phyloP scores from a whole-genome alignment of 2,329 filamentous ascomycete species.

The Phaeosphaeriaceae sp. region DNA sequence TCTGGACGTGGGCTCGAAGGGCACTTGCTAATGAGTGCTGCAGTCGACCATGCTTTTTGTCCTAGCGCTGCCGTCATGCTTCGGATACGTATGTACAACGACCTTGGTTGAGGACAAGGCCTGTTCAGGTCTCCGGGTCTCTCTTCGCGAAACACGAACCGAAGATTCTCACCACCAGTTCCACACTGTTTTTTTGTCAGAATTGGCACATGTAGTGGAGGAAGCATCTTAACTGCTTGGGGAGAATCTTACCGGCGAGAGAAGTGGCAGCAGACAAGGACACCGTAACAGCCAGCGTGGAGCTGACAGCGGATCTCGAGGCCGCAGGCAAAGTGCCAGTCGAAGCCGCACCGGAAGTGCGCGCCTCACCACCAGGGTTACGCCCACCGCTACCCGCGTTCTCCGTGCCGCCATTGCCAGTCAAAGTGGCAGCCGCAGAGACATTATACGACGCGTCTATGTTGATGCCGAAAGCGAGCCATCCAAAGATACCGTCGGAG shows the following conservation, averaged over 20 bases:
- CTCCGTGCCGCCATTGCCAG: conserved; percentile 36
- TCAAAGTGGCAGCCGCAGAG: conserved; percentile 34
- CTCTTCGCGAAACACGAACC: too few relatives aligned
- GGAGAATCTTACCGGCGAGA: conserved; percentile 2
- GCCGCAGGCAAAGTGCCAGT: conserved; percentile 7
- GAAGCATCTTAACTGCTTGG: neutral
- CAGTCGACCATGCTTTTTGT: neutral
- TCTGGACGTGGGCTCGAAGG: too few relatives aligned
- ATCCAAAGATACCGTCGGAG: conserved; percentile 41
- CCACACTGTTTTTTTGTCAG: conserved; percentile 8
- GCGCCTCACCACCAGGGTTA: conserved; percentile 17
- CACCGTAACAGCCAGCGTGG: conserved; percentile 9
- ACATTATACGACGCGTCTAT: conserved; percentile 30
- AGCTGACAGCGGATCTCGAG: conserved; percentile 6
- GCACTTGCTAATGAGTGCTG: neutral
- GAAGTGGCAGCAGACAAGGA: conserved; percentile 9
- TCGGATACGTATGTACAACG: neutral
- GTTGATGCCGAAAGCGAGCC: conserved; percentile 45
- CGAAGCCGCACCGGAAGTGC: neutral
- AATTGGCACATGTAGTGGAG: neutral
- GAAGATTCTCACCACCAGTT: neutral
- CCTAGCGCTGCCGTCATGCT: neutral
- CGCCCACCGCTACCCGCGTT: conserved; percentile 30
- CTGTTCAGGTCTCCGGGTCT: neutral
- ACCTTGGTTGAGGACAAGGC: neutral